Base-by-base conservation (phyloP, 73 alveolate species). In the Paramecium octaurelia region DNA sequence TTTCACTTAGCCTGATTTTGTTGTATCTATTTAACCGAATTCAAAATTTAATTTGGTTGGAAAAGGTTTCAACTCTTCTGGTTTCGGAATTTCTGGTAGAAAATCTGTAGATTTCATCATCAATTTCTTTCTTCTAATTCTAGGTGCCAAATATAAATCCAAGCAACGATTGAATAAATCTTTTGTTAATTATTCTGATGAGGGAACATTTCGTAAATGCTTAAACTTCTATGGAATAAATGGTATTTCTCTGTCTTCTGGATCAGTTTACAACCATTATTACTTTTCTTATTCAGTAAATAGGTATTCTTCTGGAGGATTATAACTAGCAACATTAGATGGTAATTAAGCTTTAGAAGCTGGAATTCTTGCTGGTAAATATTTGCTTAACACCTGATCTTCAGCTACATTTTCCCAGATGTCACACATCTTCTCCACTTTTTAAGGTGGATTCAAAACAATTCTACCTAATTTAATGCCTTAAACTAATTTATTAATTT, bases 51-150 rank as follows among this genome's bases (percentile, higher is more conserved):
- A 95, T 68, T 92, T 93, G n/a, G 99, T 95, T 9, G 99, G 99
- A 89, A 97, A 98, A 43, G 99, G 99, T 83, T 95, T 97, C 38
- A 98, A 88, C 50, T 97, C 99, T 57, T 96, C 96, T 14, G 99
- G 99, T 36, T 96, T 93, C 6, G 99, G 99, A 24, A 98, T 84
- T 71, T 98, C 98, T 23, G 99, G 99, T 92, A 98, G 93, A 69
- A 98, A 92, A 44, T 92, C 95, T 38, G 94, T 94, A 58, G 99
- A 98, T 88, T 97, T 97, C 86, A 98, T 92, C 84, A 97, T 96
- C 31, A 97, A 86, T 93, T 97, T 98, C 96, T 97, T 98, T 92
- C 96, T 98, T 69, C 95, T 93, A 27, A 97, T 95, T 95, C 99
- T 95, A 5, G 99, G 98, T 85, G 99, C 96, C 58, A 98, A 88